Percentiles rank a stretch among this genome's conserved stretches.
Conservation (phyloP, 2,329 filamentous ascomycete species). For the Laburnicola sp. region DNA sequence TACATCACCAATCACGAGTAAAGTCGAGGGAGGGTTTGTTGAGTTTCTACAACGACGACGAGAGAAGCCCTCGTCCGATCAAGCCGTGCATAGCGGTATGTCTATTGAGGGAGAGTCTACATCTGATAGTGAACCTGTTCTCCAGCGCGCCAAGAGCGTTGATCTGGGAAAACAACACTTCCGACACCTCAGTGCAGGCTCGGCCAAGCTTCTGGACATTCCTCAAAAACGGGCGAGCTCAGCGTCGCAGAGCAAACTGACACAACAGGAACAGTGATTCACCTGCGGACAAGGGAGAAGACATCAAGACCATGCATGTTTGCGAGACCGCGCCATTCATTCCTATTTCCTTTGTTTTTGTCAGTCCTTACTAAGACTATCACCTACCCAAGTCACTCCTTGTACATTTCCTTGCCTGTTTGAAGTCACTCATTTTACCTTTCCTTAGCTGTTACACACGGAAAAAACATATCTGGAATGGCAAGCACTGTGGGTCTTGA, state of each 20-base stretch:
- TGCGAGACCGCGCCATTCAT: constrained; percentile 41
- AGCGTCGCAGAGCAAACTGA: constrained; percentile 29
- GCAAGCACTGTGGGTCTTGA: constrained; percentile 16
- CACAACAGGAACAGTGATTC: constrained; percentile 27
- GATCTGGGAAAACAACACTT: constrained; percentile 67
- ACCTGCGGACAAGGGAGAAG: constrained; percentile 18
- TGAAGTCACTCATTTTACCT: constrained; percentile 16
- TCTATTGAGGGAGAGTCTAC: constrained; percentile 34
- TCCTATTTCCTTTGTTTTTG: constrained; percentile 42
- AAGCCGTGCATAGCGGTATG: constrained; percentile 40
- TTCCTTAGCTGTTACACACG: constrained; percentile 16
- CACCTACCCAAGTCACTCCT: too few species aligned
- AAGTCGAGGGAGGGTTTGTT: constrained; percentile 65
- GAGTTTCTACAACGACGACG: constrained; percentile 53
- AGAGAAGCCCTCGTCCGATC: constrained; percentile 23
- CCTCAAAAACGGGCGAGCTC: constrained; percentile 40
- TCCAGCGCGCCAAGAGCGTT: constrained; percentile 72
- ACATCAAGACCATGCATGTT: constrained; percentile 23
- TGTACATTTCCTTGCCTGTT: too few species aligned
- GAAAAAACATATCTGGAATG: constrained; percentile 15
- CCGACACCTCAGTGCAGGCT: constrained; percentile 75
- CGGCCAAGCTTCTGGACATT: constrained; percentile 73
- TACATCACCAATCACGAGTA: constrained; percentile 62
- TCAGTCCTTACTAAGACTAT: constrained; percentile 32
- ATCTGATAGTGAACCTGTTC: constrained; percentile 34